These are phyloP conservation scores for Fragilariopsis cylindrus DNA, from an alignment of 108 stramenopile species.

Conservation along the genomic window DNA sequence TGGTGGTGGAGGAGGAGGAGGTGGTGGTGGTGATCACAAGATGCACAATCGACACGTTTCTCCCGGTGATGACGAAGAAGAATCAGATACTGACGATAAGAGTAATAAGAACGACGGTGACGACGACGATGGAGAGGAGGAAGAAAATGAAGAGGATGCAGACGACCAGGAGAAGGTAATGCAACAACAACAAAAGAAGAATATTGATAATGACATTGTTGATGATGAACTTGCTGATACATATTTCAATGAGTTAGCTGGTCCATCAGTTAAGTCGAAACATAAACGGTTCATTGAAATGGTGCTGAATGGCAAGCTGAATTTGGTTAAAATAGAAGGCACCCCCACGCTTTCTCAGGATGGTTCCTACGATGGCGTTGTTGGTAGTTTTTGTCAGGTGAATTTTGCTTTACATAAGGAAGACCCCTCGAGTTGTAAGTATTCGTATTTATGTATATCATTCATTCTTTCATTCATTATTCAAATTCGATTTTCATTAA, in stretches of 20 bases:
- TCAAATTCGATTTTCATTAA: not conserved
- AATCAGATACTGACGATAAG: not conserved
- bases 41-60: not conserved
- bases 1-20: too few relatives aligned
- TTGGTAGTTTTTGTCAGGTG: slow-evolving; percentile 62
- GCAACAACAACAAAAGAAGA: not conserved
- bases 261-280: too few relatives aligned
- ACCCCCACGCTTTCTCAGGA: not conserved
- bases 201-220: not conserved
- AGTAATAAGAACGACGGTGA: not conserved
- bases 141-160: not conserved
- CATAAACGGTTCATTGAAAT: slow-evolving; percentile 6
- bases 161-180: not conserved
- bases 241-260: too few relatives aligned
- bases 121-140: not conserved
- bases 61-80: not conserved
- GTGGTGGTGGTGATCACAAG: not conserved
- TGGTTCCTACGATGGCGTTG: slow-evolving; percentile 45
- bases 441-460: not conserved
- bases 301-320: slow-evolving; percentile 30
- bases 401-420: slow-evolving; percentile 64
- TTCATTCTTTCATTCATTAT: not conserved
- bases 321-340: slow-evolving; percentile 22
- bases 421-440: slow-evolving; percentile 60
- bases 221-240: not conserved